A percentile compares a stretch with the other conserved stretches of the same genome.
Conservation (phyloP, 2,329 filamentous ascomycete genomes). For the Colletotrichum musicola region DNA sequence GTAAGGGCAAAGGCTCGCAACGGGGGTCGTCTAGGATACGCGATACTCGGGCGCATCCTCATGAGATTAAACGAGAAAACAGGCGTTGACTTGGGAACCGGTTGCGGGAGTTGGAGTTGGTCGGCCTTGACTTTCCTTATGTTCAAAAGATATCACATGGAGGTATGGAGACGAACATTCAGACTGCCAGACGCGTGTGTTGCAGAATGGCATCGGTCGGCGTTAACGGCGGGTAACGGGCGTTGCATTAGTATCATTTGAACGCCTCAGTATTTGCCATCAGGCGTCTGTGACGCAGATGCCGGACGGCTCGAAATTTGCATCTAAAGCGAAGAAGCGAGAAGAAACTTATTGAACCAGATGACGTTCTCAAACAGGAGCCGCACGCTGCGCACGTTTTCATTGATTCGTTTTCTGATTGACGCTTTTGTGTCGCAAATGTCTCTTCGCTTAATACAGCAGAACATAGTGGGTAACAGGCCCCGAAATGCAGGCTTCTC, state of each 20-base stretch:
- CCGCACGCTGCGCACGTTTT: not conserved
- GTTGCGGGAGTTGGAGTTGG: constrained; percentile 29
- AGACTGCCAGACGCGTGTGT: not conserved
- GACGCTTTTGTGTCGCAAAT: constrained; percentile 25
- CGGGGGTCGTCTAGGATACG: constrained; percentile 28
- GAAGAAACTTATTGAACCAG: not conserved
- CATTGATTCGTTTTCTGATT: constrained; percentile 3
- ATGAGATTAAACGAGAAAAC: constrained; percentile 23
- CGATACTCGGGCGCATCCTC: constrained; percentile 13
- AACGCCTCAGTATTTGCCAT: not conserved
- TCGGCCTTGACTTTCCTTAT: constrained; percentile 8
- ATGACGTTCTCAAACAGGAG: not conserved
- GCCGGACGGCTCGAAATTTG: not conserved
- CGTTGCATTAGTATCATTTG: not conserved
- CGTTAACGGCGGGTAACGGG: not conserved
- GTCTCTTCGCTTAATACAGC: constrained; percentile 21
- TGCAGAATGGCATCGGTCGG: not conserved
- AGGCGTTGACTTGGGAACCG: not conserved
- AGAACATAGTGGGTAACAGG: constrained; percentile 1
- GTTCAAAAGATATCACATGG: not conserved
- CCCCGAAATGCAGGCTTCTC: constrained; percentile 30
- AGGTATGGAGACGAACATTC: not conserved
- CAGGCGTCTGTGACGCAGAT: not conserved
- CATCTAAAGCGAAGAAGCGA: no score
- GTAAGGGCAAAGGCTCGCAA: constrained; percentile 9